Evolutionary conservation across 202 grass and related monocot genomes (phyloP).

Genomic region (Digitaria exilis): DNA sequence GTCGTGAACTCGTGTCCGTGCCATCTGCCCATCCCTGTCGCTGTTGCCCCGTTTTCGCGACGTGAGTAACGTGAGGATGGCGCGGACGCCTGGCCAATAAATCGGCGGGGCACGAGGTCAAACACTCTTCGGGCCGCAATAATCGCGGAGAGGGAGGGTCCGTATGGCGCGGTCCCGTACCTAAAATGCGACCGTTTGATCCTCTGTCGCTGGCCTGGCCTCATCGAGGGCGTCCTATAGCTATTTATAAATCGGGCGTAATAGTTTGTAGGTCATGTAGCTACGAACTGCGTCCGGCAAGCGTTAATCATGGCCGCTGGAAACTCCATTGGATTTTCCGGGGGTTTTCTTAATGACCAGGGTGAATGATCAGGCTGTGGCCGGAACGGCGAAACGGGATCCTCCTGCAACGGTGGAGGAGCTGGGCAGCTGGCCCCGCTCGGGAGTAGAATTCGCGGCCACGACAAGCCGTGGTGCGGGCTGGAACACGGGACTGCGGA

Average conservation of each 20-base stretch:
- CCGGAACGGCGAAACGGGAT: neutral
- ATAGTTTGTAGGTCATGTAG: no score
- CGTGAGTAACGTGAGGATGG: neutral
- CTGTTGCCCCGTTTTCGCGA: neutral
- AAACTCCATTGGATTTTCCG: neutral
- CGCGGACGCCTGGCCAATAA: neutral
- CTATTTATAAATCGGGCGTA: no score
- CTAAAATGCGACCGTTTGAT: neutral
- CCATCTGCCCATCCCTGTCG: neutral
- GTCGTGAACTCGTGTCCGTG: no score
- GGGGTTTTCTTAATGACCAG: no score
- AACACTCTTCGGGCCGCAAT: neutral
- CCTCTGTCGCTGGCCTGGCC: neutral
- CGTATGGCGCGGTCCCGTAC: no score
- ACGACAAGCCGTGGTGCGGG: neutral
- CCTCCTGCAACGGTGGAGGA: neutral
- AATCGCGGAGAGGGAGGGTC: neutral
- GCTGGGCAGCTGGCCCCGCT: neutral
- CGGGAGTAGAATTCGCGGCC: neutral
- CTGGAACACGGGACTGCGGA: neutral
- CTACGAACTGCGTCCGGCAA: neutral
- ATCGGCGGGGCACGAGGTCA: conserved; percentile 3
- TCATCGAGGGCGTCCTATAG: neutral
- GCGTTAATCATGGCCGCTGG: neutral
- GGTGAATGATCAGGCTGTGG: neutral